Conservation (phyloP, 495 filamentous ascomycete genomes). For the Penicillium subrubescens region DNA sequence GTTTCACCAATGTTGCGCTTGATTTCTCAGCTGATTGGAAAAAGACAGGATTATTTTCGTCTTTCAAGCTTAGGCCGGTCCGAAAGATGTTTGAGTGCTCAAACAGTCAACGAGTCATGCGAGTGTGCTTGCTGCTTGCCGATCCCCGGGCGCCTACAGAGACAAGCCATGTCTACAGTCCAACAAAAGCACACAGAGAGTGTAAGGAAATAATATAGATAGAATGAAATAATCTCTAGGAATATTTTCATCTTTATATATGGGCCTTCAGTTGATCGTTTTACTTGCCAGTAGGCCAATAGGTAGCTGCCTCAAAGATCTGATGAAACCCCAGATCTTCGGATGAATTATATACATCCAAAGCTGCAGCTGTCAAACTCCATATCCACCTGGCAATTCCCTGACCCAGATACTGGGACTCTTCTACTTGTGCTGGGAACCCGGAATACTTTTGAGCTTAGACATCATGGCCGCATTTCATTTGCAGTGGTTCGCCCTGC, state of each 20-base stretch:
- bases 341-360: not conserved
- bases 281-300: too few species aligned
- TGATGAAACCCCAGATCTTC: not conserved
- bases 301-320: too few species aligned
- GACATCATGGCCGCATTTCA: not conserved
- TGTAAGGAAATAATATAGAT: not conserved
- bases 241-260: not conserved
- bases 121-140: not conserved
- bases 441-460: not conserved
- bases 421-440: not conserved
- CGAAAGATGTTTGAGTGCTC: not conserved
- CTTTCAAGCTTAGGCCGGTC: not conserved
- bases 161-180: not conserved
- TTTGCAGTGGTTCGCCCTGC: slow-evolving; percentile 1
- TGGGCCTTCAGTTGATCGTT: too few species aligned
- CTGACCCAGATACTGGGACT: not conserved
- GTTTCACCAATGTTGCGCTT: not conserved
- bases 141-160: not conserved
- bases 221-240: not conserved
- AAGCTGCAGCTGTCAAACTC: not conserved
- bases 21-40: not conserved
- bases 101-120: not conserved
- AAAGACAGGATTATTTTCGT: not conserved
- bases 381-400: not conserved
- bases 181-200: not conserved